A percentile compares a stretch with the other conserved stretches of the same genome.
phyloP scores from a whole-genome alignment of 192 early-diverging fungal species.

The Fimicolochytrium jonesii region DNA sequence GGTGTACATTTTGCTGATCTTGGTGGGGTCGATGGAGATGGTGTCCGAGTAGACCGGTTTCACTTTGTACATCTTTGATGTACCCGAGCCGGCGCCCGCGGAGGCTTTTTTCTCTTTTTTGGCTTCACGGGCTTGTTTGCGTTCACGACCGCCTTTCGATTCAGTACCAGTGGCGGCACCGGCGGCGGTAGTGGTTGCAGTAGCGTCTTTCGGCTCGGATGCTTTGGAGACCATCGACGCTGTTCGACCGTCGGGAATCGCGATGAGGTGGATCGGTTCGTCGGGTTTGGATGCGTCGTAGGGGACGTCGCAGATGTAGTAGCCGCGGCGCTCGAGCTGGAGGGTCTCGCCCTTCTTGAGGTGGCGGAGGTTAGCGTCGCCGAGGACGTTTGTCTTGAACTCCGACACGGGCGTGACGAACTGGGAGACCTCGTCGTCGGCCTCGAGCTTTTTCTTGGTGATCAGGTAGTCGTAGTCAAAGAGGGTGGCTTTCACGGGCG shows the following conservation, averaged over 20 bases:
- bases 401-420: slow-evolving; percentile 80
- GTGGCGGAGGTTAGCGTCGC: slow-evolving; percentile 44
- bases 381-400: slow-evolving; percentile 57
- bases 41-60: slow-evolving; percentile 34
- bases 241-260: slow-evolving; percentile 91
- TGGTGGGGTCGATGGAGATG: slow-evolving; percentile 30
- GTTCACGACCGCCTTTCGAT: neutral
- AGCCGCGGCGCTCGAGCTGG: slow-evolving; percentile 96
- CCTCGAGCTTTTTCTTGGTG: slow-evolving; percentile 96
- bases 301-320: slow-evolving; percentile 82
- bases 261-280: slow-evolving; percentile 66
- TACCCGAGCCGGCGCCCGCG: slow-evolving; percentile 17
- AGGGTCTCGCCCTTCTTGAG: slow-evolving; percentile 71
- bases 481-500: slow-evolving; percentile 64
- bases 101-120: slow-evolving; percentile 10
- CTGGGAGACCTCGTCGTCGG: slow-evolving; percentile 79
- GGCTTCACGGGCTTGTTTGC: slow-evolving; percentile 1
- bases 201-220: slow-evolving; percentile 1
- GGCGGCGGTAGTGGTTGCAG: slow-evolving; percentile 4
- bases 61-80: slow-evolving; percentile 44
- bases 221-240: slow-evolving; percentile 43
- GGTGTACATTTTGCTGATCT: slow-evolving; percentile 47
- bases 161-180: slow-evolving; percentile 10
- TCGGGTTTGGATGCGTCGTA: slow-evolving; percentile 44
- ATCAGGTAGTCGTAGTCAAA: slow-evolving; percentile 97